These are phyloP conservation scores for Trichosporon asahii DNA, from an alignment of 1,284 basidiomycete species.

Conservation along the genomic window DNA sequence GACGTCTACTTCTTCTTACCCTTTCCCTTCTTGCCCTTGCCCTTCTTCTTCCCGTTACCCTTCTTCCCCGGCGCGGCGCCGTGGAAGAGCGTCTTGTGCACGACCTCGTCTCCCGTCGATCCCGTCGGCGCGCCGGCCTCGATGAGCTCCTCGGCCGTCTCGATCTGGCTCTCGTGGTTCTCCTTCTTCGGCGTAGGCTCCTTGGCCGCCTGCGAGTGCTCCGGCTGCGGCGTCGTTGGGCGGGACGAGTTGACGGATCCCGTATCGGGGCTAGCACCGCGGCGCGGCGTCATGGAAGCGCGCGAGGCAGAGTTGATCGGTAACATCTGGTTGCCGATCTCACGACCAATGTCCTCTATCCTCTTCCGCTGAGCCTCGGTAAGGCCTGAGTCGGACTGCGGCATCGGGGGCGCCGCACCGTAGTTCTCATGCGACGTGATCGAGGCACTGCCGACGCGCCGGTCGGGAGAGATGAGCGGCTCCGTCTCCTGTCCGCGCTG, in stretches of 20 bases:
- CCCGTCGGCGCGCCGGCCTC: not conserved
- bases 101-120: conserved; percentile 15
- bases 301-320: conserved; percentile 24
- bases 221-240: conserved; percentile 17
- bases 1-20: not conserved
- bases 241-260: conserved; percentile 14
- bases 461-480: not conserved
- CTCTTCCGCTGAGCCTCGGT: conserved; percentile 17
- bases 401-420: not conserved
- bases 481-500: conserved; percentile 1
- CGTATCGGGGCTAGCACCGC: not conserved
- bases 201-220: not conserved
- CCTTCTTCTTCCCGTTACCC: not conserved
- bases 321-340: conserved; percentile 26
- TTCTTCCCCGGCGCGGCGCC: conserved; percentile 2
- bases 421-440: conserved; percentile 6
- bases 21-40: not conserved
- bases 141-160: conserved; percentile 10
- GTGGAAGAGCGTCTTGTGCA: conserved; percentile 25
- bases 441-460: not conserved
- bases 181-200: not conserved
- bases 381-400: conserved; percentile 12
- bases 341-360: conserved; percentile 24
- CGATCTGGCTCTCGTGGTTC: not conserved
- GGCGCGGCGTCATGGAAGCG: conserved; percentile 13